These are phyloP conservation scores for Tephrocybe rancida DNA, from an alignment of 768 basidiomycete species.

Conservation along the genomic window DNA sequence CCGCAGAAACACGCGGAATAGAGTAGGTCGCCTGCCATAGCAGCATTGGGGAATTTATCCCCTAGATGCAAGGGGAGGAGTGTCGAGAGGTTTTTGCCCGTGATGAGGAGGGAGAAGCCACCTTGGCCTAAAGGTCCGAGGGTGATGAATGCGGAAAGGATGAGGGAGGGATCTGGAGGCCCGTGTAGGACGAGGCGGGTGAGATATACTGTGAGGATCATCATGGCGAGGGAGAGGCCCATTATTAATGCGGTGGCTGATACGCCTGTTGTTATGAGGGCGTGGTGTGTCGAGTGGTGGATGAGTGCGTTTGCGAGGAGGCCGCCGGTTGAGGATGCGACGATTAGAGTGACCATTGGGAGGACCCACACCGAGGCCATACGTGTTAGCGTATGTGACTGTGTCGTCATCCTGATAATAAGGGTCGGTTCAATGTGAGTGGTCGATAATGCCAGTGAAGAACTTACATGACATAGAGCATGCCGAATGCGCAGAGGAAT, in stretches of 20 bases:
- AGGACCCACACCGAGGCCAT: constrained; percentile 64
- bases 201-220: constrained; percentile 57
- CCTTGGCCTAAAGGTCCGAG: constrained; percentile 64
- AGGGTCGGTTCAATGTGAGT: not conserved
- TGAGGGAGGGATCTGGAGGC: constrained; percentile 35
- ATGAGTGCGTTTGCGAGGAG: constrained; percentile 46
- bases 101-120: constrained; percentile 48
- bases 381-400: constrained; percentile 45
- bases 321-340: constrained; percentile 59
- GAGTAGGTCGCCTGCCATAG: constrained; percentile 40
- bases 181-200: constrained; percentile 51
- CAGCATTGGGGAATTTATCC: constrained; percentile 28
- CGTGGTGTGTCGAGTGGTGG: constrained; percentile 34
- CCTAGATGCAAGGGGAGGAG: constrained; percentile 31
- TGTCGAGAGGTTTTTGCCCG: constrained; percentile 40
- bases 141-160: constrained; percentile 55
- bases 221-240: constrained; percentile 51
- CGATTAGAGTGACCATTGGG: constrained; percentile 62
- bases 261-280: constrained; percentile 49
- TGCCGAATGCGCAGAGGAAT: constrained; percentile 28
- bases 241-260: constrained; percentile 32
- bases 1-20: constrained; percentile 46
- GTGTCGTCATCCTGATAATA: constrained; percentile 60
- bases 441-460: not conserved
- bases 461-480: constrained; percentile 23